Conservation (phyloP, 805 yeast genomes). For the Monosporozyma servazzii region DNA sequence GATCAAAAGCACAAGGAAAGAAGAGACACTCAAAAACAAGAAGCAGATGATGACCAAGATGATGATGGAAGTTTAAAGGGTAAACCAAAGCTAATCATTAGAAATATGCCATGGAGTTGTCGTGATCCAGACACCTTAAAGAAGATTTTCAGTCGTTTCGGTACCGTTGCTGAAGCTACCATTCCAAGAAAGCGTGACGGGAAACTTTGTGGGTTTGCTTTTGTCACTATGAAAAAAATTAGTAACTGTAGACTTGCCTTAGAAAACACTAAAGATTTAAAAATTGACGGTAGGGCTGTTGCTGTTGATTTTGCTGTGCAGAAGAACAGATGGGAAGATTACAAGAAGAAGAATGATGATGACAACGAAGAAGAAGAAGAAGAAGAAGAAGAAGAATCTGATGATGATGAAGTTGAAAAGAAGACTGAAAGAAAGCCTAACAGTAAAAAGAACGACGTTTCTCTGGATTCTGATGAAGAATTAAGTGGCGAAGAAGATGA, state of each 20-base stretch:
- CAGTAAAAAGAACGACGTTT: constrained; percentile 26
- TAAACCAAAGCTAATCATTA: constrained; percentile 74
- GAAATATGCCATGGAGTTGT: constrained; percentile 95
- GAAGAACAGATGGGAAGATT: constrained; percentile 70
- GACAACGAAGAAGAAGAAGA: constrained; percentile 34
- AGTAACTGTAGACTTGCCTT: constrained; percentile 74
- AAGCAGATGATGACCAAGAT: constrained; percentile 12
- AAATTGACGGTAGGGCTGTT: constrained; percentile 83
- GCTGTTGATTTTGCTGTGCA: constrained; percentile 92
- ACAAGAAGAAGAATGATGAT: constrained; percentile 38
- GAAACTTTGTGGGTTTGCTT: constrained; percentile 88
- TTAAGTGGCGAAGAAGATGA: constrained; percentile 28
- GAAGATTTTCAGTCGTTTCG: constrained; percentile 63
- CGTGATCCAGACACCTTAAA: constrained; percentile 65
- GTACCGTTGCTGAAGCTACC: constrained; percentile 79
- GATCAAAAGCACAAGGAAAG: constrained; percentile 4
- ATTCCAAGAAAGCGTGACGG: constrained; percentile 87
- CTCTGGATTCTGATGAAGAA: constrained; percentile 30
- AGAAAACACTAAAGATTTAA: constrained; percentile 60
- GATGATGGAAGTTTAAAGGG: constrained; percentile 47
- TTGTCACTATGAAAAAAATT: constrained; percentile 78
- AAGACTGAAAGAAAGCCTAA: constrained; percentile 31
- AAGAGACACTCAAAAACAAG: background rate
- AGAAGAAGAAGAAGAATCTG: constrained; percentile 34
- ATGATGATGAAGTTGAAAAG: constrained; percentile 29